phyloP scores from a whole-genome alignment of 1,139 yeast species.

The Pichia sp. region DNA sequence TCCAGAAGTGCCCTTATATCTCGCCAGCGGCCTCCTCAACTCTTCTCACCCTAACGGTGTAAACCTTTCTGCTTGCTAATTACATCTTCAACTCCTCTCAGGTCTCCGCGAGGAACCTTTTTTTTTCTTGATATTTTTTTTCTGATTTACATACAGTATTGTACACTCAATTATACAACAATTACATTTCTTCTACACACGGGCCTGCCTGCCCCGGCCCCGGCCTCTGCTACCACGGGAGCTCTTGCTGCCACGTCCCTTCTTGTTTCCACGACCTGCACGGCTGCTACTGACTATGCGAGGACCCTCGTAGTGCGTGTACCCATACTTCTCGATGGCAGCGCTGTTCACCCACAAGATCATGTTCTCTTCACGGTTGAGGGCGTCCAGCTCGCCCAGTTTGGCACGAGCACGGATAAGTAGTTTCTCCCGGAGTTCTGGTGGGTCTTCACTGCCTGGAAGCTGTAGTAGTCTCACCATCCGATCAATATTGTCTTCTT shows the following conservation, averaged over 20 bases:
- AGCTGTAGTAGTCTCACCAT: conserved; percentile 7
- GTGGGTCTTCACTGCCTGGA: not conserved
- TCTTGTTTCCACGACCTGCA: conserved; percentile 11
- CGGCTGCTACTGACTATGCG: conserved; percentile 18
- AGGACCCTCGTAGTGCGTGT: conserved; percentile 53
- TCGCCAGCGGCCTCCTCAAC: not conserved
- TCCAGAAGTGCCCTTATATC: not conserved
- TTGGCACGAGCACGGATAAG: conserved; percentile 2
- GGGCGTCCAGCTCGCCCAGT: conserved; percentile 4
- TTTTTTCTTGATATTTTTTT: not conserved
- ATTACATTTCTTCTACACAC: not conserved
- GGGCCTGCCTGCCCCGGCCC: not conserved
- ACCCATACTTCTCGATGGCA: conserved; percentile 50
- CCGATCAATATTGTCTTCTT: not conserved
- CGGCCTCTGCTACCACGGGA: not conserved
- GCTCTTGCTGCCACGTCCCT: conserved; percentile 1
- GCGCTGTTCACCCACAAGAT: conserved; percentile 53
- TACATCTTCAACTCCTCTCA: not conserved
- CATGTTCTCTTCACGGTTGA: conserved; percentile 14
- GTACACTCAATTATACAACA: not conserved
- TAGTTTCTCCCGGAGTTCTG: conserved; percentile 2
- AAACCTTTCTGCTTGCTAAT: not conserved
- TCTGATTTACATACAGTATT: not conserved
- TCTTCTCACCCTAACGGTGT: not conserved
- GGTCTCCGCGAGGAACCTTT: not conserved